phyloP scores from a whole-genome alignment of 163 green algal species.

The Picocystis sp. region DNA sequence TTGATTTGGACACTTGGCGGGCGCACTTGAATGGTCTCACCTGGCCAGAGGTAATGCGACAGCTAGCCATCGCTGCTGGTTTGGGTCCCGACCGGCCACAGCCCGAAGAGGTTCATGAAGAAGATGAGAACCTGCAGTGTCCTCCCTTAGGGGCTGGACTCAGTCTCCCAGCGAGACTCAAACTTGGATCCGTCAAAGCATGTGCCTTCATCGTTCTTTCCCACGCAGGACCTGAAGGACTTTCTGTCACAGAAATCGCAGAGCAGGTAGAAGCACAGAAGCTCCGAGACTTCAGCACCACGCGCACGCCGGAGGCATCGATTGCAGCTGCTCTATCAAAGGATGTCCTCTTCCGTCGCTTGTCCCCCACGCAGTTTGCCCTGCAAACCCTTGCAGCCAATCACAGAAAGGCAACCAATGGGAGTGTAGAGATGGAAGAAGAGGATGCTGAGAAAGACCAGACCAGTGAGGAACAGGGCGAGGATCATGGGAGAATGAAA shows the following conservation, averaged over 20 bases:
- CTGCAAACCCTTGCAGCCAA: conserved; percentile 26
- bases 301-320: conserved; percentile 38
- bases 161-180: too few relatives aligned
- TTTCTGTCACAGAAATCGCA: conserved; percentile 50
- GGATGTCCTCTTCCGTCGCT: conserved; percentile 55
- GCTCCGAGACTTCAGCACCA: conserved; percentile 45
- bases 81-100: conserved; percentile 7
- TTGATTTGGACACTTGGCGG: conserved; percentile 72
- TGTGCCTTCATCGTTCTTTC: conserved; percentile 32
- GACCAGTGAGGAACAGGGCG: too few relatives aligned
- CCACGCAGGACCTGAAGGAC: conserved; percentile 41
- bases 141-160: too few relatives aligned
- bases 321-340: conserved; percentile 37
- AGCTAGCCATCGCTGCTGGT: conserved; percentile 45
- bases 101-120: not conserved
- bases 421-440: too few relatives aligned
- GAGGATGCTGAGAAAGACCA: too few relatives aligned
- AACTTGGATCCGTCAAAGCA: too few relatives aligned
- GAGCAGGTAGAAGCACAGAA: conserved; percentile 43
- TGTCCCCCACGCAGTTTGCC: conserved; percentile 52
- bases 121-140: not conserved
- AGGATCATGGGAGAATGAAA: too few relatives aligned
- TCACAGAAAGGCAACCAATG: too few relatives aligned
- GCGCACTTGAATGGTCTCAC: conserved; percentile 69
- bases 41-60: conserved; percentile 82